Base-by-base conservation (phyloP, 2,329 filamentous ascomycete species). In the Dactylellina haptotyla region DNA sequence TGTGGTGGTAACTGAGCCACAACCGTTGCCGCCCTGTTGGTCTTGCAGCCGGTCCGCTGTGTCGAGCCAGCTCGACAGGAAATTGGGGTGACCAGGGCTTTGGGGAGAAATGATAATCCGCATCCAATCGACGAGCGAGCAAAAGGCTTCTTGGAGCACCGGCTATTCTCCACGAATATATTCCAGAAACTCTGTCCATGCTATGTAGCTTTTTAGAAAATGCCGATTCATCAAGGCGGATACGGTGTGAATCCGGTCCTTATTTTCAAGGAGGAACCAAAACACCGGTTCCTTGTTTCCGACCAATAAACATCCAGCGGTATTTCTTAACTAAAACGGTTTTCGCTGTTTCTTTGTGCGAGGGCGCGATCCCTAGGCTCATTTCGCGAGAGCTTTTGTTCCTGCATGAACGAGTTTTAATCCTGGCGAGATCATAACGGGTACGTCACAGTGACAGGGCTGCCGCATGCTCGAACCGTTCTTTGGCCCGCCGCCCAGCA, bases 351-450 rank as follows among this genome's bases (percentile, higher is more conserved):
- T 46, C 26, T 46, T 51, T 26, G 26, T 18, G 16, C 18, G 12
- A n/a, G n/a, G 14, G 53, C 32, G 43, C 43, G 25, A 56, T 63
- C 66, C 63, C 61, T 56, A 63, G 58, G 34, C 66, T 71, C 66
- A 71, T 71, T 71, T 71, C 66, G 66, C 66, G 20, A 57, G 34
- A 34, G 45, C 34, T 58, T 70, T 70, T 41, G 66, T 71, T 71
- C 66, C 66, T 71, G 66, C 66, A 71, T 71, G 66, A 71, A 41
- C 57, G 65, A 70, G 57, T 39, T 48, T 62, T 32, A 32, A 45
- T 45, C 48, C 32, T 25, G 53, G 16, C 16, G 26, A 43, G 34
- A 50, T n/a, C 32, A 59, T 41, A 69, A 62, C 18, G 43, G 32
- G 25, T 71, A 71, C 66, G 66, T 71, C 66, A 71, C 58, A 71